phyloP scores from a whole-genome alignment of 2,329 filamentous ascomycete genomes.

The Aureobasidium leucospermi region DNA sequence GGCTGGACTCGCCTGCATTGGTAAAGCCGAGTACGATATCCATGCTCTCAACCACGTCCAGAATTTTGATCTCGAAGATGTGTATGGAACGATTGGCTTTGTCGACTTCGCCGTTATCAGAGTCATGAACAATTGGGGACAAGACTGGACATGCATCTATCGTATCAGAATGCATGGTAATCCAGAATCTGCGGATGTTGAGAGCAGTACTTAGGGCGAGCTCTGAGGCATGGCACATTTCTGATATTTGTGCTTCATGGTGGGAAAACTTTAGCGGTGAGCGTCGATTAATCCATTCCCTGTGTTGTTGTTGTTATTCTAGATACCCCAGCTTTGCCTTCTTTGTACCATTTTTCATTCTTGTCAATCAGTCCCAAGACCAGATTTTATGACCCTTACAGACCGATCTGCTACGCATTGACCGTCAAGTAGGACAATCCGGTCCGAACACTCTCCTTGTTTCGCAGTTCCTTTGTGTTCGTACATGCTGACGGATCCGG shows the following conservation, averaged over 20 bases:
- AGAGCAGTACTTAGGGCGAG: background rate
- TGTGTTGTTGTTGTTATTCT: background rate
- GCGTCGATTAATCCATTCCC: background rate
- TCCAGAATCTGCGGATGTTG: constrained; percentile 6
- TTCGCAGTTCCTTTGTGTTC: background rate
- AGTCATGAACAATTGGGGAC: constrained; percentile 37
- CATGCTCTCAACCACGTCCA: constrained; percentile 35
- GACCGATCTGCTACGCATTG: too few species aligned
- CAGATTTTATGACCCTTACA: background rate
- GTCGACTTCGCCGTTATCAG: constrained; percentile 32
- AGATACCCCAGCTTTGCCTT: constrained; percentile 2
- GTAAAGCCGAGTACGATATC: constrained; percentile 35
- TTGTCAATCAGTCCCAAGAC: background rate
- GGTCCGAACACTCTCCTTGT: too few species aligned
- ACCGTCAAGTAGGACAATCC: too few species aligned
- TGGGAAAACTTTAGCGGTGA: background rate
- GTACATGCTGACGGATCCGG: background rate
- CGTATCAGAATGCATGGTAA: constrained; percentile 38
- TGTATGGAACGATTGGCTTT: constrained; percentile 20
- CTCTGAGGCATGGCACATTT: background rate
- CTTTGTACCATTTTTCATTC: background rate
- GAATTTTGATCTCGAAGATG: constrained; percentile 31
- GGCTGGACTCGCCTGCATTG: constrained; percentile 33
- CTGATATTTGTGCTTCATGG: background rate
- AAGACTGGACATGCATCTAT: constrained; percentile 40